phyloP scores from a whole-genome alignment of 495 filamentous ascomycete species.

The Talaromyces borbonicus region DNA sequence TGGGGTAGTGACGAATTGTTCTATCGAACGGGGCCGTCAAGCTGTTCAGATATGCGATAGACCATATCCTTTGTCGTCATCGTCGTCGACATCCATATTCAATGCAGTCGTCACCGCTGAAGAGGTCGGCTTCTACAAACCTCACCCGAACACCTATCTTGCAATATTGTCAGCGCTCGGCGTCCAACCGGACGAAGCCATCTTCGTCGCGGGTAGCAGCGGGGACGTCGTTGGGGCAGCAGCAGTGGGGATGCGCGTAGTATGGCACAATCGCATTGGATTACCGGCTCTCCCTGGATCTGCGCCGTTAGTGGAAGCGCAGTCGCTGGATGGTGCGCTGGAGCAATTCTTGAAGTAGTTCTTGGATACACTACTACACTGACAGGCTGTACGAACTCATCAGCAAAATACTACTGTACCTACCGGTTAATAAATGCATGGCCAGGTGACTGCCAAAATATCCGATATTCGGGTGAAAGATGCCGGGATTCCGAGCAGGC shows the following conservation, averaged over 20 bases:
- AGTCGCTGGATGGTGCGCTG: neutral
- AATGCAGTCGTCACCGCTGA: conserved; percentile 23
- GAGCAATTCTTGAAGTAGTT: neutral
- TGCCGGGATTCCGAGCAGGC: too few relatives aligned
- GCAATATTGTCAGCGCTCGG: conserved; percentile 13
- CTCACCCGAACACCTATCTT: conserved; percentile 17
- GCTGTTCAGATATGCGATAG: conserved; percentile 12
- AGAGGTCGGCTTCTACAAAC: conserved; percentile 24
- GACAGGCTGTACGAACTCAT: too few relatives aligned
- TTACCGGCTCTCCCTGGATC: conserved; percentile 11
- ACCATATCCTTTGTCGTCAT: neutral
- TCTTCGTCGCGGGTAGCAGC: conserved; percentile 26
- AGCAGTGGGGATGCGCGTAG: conserved; percentile 21
- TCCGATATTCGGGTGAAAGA: conserved; percentile 1
- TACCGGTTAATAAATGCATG: neutral
- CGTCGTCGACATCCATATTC: too few relatives aligned
- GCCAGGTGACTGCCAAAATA: neutral
- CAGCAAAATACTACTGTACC: too few relatives aligned
- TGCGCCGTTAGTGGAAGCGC: conserved; percentile 8
- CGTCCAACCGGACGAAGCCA: conserved; percentile 15
- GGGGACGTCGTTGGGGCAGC: conserved; percentile 25
- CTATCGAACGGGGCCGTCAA: conserved; percentile 15
- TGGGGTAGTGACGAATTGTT: conserved; percentile 24
- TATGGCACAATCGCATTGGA: conserved; percentile 27
- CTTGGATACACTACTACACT: too few relatives aligned